Base-by-base conservation (phyloP, 148 eudicot genomes). In the Silene uniflora region DNA sequence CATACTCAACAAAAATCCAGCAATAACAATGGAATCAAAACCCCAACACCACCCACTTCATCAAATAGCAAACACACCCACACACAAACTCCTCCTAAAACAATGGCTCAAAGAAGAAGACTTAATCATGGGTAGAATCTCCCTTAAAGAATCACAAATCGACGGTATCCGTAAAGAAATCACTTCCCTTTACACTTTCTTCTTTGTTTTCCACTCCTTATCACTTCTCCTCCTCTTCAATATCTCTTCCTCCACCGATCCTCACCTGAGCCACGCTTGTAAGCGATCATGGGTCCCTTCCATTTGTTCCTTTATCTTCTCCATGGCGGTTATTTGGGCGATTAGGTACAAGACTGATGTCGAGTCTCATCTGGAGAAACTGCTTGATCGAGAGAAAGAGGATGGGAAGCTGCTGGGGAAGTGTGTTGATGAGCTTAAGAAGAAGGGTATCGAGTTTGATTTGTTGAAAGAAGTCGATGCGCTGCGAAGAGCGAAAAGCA, bases 51-150 rank as follows among this genome's bases (percentile, higher is more conserved):
- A 92, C 86, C 93, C 92, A 6, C 97, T 92, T 67, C 91, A 90
- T 80, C 89, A 92, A 82, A 92, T 92, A 61, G 93, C 95, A 1
- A 66, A 69, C 69, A 87, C 87, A 27, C 97, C 97, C 59, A 88
- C 92, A 63, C 97, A 92, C 90, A 92, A 90, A 71, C 97, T 92
- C 78, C 91, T 92, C 56, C 82, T 92, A 5, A 92, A 90, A 58
- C 97, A 92, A 77, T 92, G 97, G 97, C 88, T 88, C 2, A 92
- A 92, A 78, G 98, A 93, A 67, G 86, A 90, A 75, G 88, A 90
- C 35, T 88, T 93, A 19, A 93, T 93, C 74, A 86, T 87, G 29
- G 76, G 79, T 14, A 80, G 98, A 75, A 81, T 82, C 73, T 62
- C 93, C n/a, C 82, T 88, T 47, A 93, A 89, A 75, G 98, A 90